These are phyloP conservation scores for Ophiostoma novo-ulmi DNA, from an alignment of 2,329 filamentous ascomycete species.

Conservation along the genomic window DNA sequence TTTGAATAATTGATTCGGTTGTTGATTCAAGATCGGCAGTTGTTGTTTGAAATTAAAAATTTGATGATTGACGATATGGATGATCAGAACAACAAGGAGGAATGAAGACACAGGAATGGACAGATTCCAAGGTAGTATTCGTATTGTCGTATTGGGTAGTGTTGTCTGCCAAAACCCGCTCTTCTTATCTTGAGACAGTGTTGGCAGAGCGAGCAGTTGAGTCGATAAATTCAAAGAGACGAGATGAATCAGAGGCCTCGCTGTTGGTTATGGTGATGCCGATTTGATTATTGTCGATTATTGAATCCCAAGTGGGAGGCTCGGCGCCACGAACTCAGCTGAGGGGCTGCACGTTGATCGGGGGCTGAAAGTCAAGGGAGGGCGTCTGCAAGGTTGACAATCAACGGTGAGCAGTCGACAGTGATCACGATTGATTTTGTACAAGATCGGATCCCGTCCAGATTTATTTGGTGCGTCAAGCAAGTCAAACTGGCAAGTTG, in stretches of 20 bases:
- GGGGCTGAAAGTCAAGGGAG: neutral
- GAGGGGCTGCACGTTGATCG: slow-evolving; percentile 7
- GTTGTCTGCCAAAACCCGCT: neutral
- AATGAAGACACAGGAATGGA: neutral
- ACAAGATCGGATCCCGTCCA: neutral
- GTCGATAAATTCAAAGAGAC: neutral
- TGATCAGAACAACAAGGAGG: neutral
- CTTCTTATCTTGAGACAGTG: neutral
- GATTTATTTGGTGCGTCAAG: no score
- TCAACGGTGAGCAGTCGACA: neutral
- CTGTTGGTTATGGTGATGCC: neutral
- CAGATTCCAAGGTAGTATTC: slow-evolving; percentile 8
- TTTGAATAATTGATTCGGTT: neutral
- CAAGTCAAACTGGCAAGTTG: no score
- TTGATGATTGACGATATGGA: neutral
- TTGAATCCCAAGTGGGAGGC: neutral
- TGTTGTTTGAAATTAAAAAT: no score
- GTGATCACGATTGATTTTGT: neutral
- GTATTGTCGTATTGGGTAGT: slow-evolving; percentile 3
- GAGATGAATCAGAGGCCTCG: neutral
- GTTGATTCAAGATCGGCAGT: neutral
- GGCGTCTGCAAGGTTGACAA: neutral
- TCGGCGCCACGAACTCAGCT: neutral
- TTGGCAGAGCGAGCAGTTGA: neutral
- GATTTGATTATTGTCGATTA: neutral